Base-by-base conservation (phyloP, 192 early-diverging fungal species). In the Coemansia sp. region DNA sequence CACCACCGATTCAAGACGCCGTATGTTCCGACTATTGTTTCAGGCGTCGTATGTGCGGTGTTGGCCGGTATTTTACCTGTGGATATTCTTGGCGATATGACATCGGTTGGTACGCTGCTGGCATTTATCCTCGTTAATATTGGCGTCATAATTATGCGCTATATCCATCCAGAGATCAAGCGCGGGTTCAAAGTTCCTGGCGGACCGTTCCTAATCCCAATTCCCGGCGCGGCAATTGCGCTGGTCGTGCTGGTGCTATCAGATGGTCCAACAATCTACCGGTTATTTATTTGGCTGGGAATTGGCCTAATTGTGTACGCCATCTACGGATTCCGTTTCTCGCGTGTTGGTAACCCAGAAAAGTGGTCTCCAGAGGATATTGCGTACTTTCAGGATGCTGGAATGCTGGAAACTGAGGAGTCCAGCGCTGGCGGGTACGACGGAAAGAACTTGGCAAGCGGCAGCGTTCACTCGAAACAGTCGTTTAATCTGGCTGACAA, bases 111-210 rank as follows among this genome's bases (percentile, higher is more conserved):
- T 6, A 92, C 93, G 3, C 70, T 95, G 23, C 77, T 92, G 42
- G 88, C 91, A 2, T 95, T 93, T 76, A 86, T 92, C 60, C 62
- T 95, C 12, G 93, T 94, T 35, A 87, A 92, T 52, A 68, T 89
- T 46, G 86, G 87, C 32, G 84, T 90, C 4, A 79, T 88, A 29
- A 81, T 95, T 21, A 81, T 93, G 61, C 86, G 92, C 10, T 87
- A 80, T 54, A 90, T 84, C 11, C 82, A 90, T 45, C 88, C 91
- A 3, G 82, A 90, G 21, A 74, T 80, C 9, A 78, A 81, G 23
- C 80, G 92, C 18, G 79, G 82, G 0, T 95, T 95, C 71, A 65
- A 57, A 22, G 86, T 94, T 28, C 91, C 92, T 6, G 57, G 79
- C 28, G 85, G 85, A 2, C 85, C 85, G 9, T 83, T 79, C 40